These are phyloP conservation scores for Dorcoceras hygrometricum DNA, from an alignment of 257 asterid species.

Conservation along the genomic window DNA sequence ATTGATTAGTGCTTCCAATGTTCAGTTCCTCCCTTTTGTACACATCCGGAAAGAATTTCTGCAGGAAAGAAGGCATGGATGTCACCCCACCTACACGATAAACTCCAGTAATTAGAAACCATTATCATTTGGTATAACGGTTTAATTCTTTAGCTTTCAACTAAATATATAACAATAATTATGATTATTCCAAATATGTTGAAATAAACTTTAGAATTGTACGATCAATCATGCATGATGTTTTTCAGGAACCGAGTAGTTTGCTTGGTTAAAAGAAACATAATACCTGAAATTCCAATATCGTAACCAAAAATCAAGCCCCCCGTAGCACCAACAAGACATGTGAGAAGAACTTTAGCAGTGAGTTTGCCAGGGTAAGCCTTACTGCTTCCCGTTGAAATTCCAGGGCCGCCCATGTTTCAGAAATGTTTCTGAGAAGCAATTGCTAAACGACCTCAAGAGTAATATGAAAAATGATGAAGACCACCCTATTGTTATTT, in stretches of 20 bases:
- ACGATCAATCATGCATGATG: too few relatives aligned
- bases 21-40: slow-evolving; percentile 5
- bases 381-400: neutral
- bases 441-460: too few relatives aligned
- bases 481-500: too few relatives aligned
- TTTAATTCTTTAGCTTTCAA: too few relatives aligned
- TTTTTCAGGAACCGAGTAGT: too few relatives aligned
- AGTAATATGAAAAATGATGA: too few relatives aligned
- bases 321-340: slow-evolving; percentile 26
- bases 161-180: too few relatives aligned
- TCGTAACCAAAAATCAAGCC: slow-evolving; percentile 42
- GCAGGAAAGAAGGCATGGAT: slow-evolving; percentile 30
- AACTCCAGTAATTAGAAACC: too few relatives aligned
- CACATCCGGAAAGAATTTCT: slow-evolving; percentile 33
- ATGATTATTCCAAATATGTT: too few relatives aligned
- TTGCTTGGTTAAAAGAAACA: too few relatives aligned
- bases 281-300: slow-evolving; percentile 44
- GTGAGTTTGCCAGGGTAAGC: slow-evolving; percentile 28
- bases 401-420: slow-evolving; percentile 18
- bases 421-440: neutral
- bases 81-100: slow-evolving; percentile 43
- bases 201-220: too few relatives aligned
- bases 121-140: too few relatives aligned
- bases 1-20: slow-evolving; percentile 17
- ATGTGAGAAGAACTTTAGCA: neutral